Base-by-base conservation (phyloP, 768 basidiomycete species). In the Boletellus sp. region DNA sequence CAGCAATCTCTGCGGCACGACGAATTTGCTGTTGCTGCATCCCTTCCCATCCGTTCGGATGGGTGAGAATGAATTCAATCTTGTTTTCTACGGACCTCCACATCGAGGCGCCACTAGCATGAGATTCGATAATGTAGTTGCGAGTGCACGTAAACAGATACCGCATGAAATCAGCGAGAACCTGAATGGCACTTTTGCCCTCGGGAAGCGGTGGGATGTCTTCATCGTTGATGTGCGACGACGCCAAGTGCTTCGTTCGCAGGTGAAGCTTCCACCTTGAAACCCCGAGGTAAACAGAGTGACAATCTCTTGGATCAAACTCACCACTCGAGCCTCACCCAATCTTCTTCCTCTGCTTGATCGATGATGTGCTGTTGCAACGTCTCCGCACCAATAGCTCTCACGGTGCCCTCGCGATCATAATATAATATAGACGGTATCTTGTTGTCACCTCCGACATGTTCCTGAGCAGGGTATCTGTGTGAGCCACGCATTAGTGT, bases 381-480 rank as follows among this genome's bases (percentile, higher is more conserved):
- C 20, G 38, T 16, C 38, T 77, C 76, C 1, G 75, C 75, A 1
- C 78, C 78, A 6, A 71, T 61, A 0, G 77, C 78, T 34, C 58
- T 67, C 7, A 73, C 63, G 1, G 40, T 34, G 2, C 75, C 77
- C 20, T 63, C 51, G 9, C 54, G 47, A 47, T 78, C 76, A 52
- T 79, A 79, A 48, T 74, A 75, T 13, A 79, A 49, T 31, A 78
- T 63, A 12, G 38, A 39, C 6, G 15, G 39, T 24, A 40, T 24
- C 6, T 23, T 24, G 39, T 3, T 40, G 6, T 76, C 71, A 6
- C 74, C 72, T 5, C 72, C 72, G 16, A 71, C 62, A 6, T 71
- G 63, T 17, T 74, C 72, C 48, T 76, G 75, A 1, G 70, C 72
- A 9, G 75, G 78, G 50, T 72, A 78, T 46, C 78, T 78, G n/a